Base-by-base conservation (phyloP, 176 grass and related monocot genomes). In the Carex myosuroides region DNA sequence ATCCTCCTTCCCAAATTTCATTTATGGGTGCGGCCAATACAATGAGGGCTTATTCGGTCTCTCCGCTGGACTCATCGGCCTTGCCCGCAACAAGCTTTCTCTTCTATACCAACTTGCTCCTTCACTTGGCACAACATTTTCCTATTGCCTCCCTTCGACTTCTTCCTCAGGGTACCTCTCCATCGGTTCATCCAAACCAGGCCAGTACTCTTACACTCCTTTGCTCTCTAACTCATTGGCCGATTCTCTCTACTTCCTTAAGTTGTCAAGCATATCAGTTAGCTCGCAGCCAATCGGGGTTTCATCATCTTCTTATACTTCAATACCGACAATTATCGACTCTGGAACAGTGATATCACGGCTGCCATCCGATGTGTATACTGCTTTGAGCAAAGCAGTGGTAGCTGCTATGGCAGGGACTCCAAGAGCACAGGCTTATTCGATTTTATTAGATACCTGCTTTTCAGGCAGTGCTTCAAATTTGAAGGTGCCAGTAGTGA, bases 301-400 rank as follows among this genome's bases (percentile, higher is more conserved):
- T 11, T 44, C 94, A 8, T 29, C 81, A 29, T 88, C 94, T 14
- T 88, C 84, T 75, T 97, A 93, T 24, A 85, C 70, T 63, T 50
- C 46, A 77, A 67, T 50, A 50, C 89, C 94, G 3, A 97, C 91
- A n/a, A 90, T 97, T 90, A 90, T 97, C 3, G 94, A 97, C 86
- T 97, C 94, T 0, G 94, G 94, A 59, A 97, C 94, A 5, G 94
- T 97, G 89, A 93, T 94, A 72, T 85, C 91, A 10, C 88, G 94
- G 5, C 88, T 97, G 21, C 91, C 94, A 4, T 72, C 82, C 21
- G 70, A 81, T 54, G 91, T 97, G n/a, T 88, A 97, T 83, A n/a
- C 59, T 18, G 94, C 89, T 82, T 88, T 97, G 26, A 89, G 89
- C 87, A 85, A 85, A 82, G 89, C 91, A 9, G 39, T 97, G 37